phyloP scores from a whole-genome alignment of 2,329 filamentous ascomycete genomes.

The Fusarium nurragi region DNA sequence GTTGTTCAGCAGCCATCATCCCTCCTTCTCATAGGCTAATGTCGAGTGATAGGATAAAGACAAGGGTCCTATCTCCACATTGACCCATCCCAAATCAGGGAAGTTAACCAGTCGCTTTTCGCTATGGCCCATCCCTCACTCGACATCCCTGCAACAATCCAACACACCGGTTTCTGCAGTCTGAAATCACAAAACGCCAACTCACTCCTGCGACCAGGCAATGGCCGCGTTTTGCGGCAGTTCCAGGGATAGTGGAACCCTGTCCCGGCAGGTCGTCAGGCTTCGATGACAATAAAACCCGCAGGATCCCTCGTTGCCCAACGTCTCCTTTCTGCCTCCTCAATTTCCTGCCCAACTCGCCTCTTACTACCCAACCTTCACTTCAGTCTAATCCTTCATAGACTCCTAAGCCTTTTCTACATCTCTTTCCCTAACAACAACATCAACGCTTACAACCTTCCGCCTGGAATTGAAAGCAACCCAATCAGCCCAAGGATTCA shows the following conservation, averaged over 20 bases:
- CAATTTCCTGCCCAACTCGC: slow-evolving; percentile 48
- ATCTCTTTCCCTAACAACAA: slow-evolving; percentile 33
- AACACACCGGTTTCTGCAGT: slow-evolving; percentile 41
- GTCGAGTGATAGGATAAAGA: slow-evolving; percentile 56
- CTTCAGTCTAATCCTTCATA: slow-evolving; percentile 39
- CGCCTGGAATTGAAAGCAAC: slow-evolving; percentile 38
- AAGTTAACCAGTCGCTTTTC: slow-evolving; percentile 50
- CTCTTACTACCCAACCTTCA: slow-evolving; percentile 52
- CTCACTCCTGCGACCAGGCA: slow-evolving; percentile 60
- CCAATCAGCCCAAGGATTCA: slow-evolving; percentile 42
- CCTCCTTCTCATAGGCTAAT: slow-evolving; percentile 51
- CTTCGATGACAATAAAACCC: slow-evolving; percentile 59
- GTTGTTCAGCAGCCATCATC: slow-evolving; percentile 58
- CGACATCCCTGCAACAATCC: slow-evolving; percentile 46
- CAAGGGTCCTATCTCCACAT: slow-evolving; percentile 50
- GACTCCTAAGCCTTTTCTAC: slow-evolving; percentile 38
- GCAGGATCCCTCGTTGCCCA: slow-evolving; percentile 57
- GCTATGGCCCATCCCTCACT: slow-evolving; percentile 42
- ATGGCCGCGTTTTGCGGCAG: slow-evolving; percentile 49
- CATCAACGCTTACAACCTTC: slow-evolving; percentile 34
- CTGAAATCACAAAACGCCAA: slow-evolving; percentile 53
- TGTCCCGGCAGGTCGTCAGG: slow-evolving; percentile 42
- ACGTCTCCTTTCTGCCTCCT: slow-evolving; percentile 45
- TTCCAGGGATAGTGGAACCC: slow-evolving; percentile 44
- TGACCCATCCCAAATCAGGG: slow-evolving; percentile 52